Percentiles rank a stretch among this genome's conserved stretches.
phyloP scores from a whole-genome alignment of 2,329 filamentous ascomycete genomes.

The Hortaea sp. region DNA sequence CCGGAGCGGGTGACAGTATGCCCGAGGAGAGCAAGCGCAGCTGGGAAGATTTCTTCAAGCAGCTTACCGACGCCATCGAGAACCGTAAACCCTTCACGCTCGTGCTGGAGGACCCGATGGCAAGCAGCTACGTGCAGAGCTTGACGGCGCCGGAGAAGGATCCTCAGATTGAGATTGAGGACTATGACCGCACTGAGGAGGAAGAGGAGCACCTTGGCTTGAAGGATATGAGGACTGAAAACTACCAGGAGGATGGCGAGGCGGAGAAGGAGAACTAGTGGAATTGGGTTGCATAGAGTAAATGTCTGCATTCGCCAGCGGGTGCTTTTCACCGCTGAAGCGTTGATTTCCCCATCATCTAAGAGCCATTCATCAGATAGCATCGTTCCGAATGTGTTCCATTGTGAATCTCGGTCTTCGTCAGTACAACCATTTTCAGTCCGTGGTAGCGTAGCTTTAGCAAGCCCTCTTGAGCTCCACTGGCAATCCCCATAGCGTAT shows the following conservation, averaged over 20 bases:
- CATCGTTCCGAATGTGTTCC: too few species aligned
- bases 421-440: too few species aligned
- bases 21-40: conserved; percentile 51
- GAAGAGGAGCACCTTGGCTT: conserved; percentile 91
- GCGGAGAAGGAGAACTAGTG: too few species aligned
- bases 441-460: too few species aligned
- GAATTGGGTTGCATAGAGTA: too few species aligned
- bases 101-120: conserved; percentile 76
- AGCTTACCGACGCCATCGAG: conserved; percentile 65
- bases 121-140: conserved; percentile 89
- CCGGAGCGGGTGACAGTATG: conserved; percentile 63
- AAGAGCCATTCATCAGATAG: too few species aligned
- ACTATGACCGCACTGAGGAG: conserved; percentile 78
- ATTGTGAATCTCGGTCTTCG: too few species aligned
- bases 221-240: conserved; percentile 84
- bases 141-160: conserved; percentile 71
- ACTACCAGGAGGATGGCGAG: conserved; percentile 49
- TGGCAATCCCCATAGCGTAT: too few species aligned
- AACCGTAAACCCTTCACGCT: conserved; percentile 75
- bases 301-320: too few species aligned
- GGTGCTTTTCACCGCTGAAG: too few species aligned
- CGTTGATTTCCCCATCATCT: too few species aligned
- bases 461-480: too few species aligned
- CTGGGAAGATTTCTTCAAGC: conserved; percentile 75
- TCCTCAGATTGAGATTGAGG: conserved; percentile 68